Evolutionary conservation across 202 grass and related monocot genomes (phyloP).

Genomic region (Setaria viridis): DNA sequence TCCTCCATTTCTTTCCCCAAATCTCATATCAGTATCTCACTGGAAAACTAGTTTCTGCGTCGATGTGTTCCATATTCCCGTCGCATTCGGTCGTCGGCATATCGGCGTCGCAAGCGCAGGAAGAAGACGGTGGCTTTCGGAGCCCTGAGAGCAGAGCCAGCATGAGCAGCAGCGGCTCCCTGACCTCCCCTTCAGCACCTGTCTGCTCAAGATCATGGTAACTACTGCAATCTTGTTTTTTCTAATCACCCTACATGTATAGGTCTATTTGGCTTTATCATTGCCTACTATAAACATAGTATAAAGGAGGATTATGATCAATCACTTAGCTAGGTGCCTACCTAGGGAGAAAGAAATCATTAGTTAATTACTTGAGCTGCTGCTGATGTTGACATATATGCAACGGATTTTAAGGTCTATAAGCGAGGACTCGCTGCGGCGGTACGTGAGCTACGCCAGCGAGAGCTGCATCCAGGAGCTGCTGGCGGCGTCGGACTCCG

Average conservation of each 20-base stretch:
- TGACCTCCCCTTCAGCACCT: slow-evolving; percentile 37
- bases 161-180: slow-evolving; percentile 52
- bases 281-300: not conserved
- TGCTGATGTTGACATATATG: too few species aligned
- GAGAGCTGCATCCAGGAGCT: slow-evolving; percentile 99
- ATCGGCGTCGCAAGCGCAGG: not conserved
- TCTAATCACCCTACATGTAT: not conserved
- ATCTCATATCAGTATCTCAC: not conserved
- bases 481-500: slow-evolving; percentile 80
- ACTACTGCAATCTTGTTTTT: not conserved
- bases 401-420: slow-evolving; percentile 62
- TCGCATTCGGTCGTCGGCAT: slow-evolving; percentile 18
- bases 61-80: slow-evolving; percentile 44
- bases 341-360: not conserved
- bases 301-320: not conserved
- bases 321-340: not conserved
- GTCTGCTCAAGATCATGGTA: slow-evolving; percentile 79
- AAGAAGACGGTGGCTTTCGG: not conserved
- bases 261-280: slow-evolving; percentile 3
- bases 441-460: slow-evolving; percentile 92
- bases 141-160: slow-evolving; percentile 43
- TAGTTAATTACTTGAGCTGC: not conserved
- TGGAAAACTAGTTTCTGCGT: not conserved
- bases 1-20: not conserved
- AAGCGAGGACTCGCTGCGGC: slow-evolving; percentile 86